These are phyloP conservation scores for Neospermospora avenae DNA, from an alignment of 2,329 filamentous ascomycete species.

Conservation along the genomic window DNA sequence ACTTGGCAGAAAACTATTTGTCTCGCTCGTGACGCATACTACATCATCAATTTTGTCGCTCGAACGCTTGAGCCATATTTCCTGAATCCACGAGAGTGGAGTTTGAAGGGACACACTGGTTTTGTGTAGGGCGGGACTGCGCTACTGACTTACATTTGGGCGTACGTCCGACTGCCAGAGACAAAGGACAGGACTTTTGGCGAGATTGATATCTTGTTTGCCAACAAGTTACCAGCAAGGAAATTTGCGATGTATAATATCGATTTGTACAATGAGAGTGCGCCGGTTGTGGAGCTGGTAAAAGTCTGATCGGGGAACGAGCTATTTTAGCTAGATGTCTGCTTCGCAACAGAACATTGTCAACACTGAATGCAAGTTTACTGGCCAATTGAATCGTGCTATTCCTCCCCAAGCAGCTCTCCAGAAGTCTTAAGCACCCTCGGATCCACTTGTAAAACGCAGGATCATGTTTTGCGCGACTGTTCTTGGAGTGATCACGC, in stretches of 20 bases:
- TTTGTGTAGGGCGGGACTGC: slow-evolving; percentile 1
- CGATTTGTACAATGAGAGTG: background rate
- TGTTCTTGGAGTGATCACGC: too few species aligned
- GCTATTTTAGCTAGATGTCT: too few species aligned
- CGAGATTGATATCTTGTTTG: slow-evolving; percentile 3
- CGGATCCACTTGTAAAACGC: too few species aligned
- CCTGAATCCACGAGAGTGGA: slow-evolving; percentile 1
- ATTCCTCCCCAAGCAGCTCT: too few species aligned
- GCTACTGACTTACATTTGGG: background rate
- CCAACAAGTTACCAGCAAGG: background rate
- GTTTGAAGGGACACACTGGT: background rate
- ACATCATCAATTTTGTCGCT: slow-evolving; percentile 1
- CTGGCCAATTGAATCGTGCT: too few species aligned
- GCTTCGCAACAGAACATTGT: too few species aligned
- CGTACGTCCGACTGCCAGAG: background rate
- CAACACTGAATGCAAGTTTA: too few species aligned
- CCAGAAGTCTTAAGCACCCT: too few species aligned
- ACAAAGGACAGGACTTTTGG: background rate
- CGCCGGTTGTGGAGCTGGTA: background rate
- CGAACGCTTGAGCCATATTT: background rate
- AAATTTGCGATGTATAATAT: background rate
- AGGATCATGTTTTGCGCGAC: too few species aligned
- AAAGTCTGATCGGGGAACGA: too few species aligned
- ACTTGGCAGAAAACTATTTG: slow-evolving; percentile 3
- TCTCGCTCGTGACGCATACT: background rate